Evolutionary conservation across 2,329 filamentous ascomycete species (phyloP).

Genomic region (Ascocoryne sarcoides): DNA sequence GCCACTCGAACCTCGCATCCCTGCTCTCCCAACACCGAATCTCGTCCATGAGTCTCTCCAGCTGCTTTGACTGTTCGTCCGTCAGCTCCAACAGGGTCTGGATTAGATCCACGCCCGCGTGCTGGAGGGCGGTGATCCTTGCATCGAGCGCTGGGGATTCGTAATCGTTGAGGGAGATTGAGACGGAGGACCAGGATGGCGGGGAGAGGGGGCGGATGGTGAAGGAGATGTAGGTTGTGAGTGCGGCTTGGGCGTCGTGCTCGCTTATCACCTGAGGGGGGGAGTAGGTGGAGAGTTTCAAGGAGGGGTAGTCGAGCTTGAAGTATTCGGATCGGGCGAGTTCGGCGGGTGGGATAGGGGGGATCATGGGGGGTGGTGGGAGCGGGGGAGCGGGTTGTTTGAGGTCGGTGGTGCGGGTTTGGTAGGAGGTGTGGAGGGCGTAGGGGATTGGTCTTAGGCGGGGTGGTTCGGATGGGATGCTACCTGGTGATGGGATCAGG

Average conservation of each 20-base stretch:
- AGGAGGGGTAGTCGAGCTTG: not conserved
- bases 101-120: conserved; percentile 10
- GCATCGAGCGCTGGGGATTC: conserved; percentile 2
- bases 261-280: conserved; percentile 3
- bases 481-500: not conserved
- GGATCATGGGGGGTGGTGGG: not conserved
- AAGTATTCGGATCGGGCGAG: not conserved
- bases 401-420: no score
- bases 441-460: no score
- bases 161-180: conserved; percentile 11
- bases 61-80: conserved; percentile 16
- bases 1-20: conserved; percentile 21
- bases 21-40: conserved; percentile 7
- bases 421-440: no score
- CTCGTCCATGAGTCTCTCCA: conserved; percentile 17
- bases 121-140: conserved; percentile 8
- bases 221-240: conserved; percentile 18
- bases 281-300: not conserved
- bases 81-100: conserved; percentile 13
- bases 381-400: no score
- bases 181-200: conserved; percentile 10
- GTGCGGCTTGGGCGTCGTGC: conserved; percentile 7
- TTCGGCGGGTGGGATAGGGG: not conserved
- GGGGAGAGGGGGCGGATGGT: conserved; percentile 11
- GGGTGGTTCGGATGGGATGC: no score